phyloP scores from a whole-genome alignment of 768 basidiomycete species.

The Chalciporus sphaerocephalus region DNA sequence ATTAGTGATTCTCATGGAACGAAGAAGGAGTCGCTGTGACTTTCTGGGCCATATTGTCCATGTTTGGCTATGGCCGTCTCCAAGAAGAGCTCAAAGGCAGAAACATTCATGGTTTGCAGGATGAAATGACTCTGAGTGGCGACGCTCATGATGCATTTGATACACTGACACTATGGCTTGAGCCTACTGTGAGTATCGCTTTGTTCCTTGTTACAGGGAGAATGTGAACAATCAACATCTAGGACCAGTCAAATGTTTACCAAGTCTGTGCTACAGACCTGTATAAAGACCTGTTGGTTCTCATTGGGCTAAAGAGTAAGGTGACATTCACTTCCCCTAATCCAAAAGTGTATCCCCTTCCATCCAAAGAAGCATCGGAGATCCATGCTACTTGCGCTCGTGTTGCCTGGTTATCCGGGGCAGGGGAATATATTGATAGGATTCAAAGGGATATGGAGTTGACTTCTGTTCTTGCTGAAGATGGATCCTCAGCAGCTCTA shows the following conservation, averaged over 20 bases:
- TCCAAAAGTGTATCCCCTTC: constrained; percentile 21
- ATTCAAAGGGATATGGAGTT: constrained; percentile 24
- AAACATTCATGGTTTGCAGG: constrained; percentile 23
- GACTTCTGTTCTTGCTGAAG: background rate
- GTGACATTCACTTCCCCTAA: constrained; percentile 31
- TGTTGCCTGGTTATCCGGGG: constrained; percentile 39
- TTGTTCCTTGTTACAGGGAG: background rate
- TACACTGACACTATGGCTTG: constrained; percentile 3
- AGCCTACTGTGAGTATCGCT: constrained; percentile 1
- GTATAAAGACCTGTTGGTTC: too few relatives aligned
- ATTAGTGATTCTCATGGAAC: too few relatives aligned
- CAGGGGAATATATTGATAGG: constrained; percentile 31
- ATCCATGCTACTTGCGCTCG: constrained; percentile 41
- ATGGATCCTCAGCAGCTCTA: background rate
- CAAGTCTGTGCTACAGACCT: background rate
- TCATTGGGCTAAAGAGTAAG: background rate
- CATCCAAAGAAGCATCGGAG: constrained; percentile 7
- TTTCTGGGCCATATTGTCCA: constrained; percentile 18
- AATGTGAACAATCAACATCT: background rate
- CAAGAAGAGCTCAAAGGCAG: constrained; percentile 22
- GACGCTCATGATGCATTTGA: background rate
- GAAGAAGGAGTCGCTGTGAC: background rate
- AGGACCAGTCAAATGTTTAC: background rate
- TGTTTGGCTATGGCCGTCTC: constrained; percentile 8
- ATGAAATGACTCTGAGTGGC: constrained; percentile 6